These are phyloP conservation scores for Aspergillus novoparasiticus DNA, from an alignment of 2,329 filamentous ascomycete genomes.

Conservation along the genomic window DNA sequence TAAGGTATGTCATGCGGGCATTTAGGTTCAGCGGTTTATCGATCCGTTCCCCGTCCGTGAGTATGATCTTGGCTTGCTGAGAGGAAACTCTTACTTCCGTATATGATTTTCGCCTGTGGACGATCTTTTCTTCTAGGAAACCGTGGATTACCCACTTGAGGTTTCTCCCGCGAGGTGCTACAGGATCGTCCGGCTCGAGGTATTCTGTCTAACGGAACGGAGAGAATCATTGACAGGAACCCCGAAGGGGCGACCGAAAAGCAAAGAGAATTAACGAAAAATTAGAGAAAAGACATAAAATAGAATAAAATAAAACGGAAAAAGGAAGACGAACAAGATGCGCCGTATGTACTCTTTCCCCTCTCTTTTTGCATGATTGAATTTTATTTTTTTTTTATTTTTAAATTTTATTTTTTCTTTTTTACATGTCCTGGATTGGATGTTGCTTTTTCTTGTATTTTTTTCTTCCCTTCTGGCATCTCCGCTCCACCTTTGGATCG, in stretches of 20 bases:
- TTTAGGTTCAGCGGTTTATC: slow-evolving; percentile 39
- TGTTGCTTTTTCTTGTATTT: background rate
- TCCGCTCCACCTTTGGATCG: slow-evolving; percentile 7
- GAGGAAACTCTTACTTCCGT: slow-evolving; percentile 1
- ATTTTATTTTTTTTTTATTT: background rate
- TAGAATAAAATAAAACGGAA: background rate
- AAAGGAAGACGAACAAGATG: background rate
- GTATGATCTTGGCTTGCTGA: slow-evolving; percentile 20
- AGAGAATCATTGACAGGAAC: slow-evolving; percentile 5
- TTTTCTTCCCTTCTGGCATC: background rate
- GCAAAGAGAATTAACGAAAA: background rate
- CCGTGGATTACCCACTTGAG: slow-evolving; percentile 9
- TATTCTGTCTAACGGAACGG: slow-evolving; percentile 14
- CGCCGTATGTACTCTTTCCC: background rate
- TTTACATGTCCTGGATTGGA: background rate
- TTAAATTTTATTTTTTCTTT: background rate
- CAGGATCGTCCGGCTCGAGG: slow-evolving; percentile 8
- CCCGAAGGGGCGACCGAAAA: background rate
- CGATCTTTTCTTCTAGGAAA: slow-evolving; percentile 8
- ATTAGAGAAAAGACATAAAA: background rate
- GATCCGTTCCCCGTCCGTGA: slow-evolving; percentile 33
- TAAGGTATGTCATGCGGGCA: slow-evolving; percentile 34
- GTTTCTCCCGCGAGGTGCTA: slow-evolving; percentile 8
- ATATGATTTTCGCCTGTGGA: slow-evolving; percentile 9
- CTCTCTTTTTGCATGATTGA: background rate